These are phyloP conservation scores for Lecanicillium sp. DNA, from an alignment of 2,329 filamentous ascomycete genomes.

Conservation along the genomic window DNA sequence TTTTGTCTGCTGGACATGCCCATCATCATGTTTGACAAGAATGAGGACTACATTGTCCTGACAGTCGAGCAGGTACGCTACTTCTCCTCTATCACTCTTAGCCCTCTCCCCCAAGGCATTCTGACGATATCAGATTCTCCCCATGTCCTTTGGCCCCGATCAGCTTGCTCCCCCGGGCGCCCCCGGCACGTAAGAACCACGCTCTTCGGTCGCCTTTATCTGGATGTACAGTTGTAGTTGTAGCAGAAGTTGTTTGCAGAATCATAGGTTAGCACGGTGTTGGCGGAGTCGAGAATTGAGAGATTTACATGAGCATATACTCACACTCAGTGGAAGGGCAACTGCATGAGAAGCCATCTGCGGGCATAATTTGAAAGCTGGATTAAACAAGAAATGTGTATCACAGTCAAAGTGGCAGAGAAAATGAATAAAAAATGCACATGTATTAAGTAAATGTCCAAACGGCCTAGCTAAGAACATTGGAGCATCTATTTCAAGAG, in stretches of 20 bases:
- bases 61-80: constrained; percentile 59
- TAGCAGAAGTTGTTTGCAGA: too few relatives aligned
- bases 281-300: too few relatives aligned
- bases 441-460: not conserved
- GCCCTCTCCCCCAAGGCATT: too few relatives aligned
- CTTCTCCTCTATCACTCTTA: constrained; percentile 1
- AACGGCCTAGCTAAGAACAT: not conserved
- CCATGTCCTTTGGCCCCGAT: constrained; percentile 62
- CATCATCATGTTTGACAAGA: constrained; percentile 87
- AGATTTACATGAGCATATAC: too few relatives aligned
- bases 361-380: not conserved
- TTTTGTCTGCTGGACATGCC: constrained; percentile 65
- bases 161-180: constrained; percentile 40
- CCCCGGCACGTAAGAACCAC: constrained; percentile 11
- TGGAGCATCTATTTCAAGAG: not conserved
- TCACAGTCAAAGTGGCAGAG: not conserved
- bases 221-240: not conserved
- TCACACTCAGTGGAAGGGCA: too few relatives aligned
- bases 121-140: too few relatives aligned
- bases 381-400: not conserved
- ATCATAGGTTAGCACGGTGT: constrained; percentile 5
- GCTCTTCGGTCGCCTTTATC: not conserved
- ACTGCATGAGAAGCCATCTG: too few relatives aligned
- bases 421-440: not conserved
- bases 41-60: constrained; percentile 64